Conservation (phyloP, 148 eudicot genomes). For the Chenopodium formosanum region DNA sequence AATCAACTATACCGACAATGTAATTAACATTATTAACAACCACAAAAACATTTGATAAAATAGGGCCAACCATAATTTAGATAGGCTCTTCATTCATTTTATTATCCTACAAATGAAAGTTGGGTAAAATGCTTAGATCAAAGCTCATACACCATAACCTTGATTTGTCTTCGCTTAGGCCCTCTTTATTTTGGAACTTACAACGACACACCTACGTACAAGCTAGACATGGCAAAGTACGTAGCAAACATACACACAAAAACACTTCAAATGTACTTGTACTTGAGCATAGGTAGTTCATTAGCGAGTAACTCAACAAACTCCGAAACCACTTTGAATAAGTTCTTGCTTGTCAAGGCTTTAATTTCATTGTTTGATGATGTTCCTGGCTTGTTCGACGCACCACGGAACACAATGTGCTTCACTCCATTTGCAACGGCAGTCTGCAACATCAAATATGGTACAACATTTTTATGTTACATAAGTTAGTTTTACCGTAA, state of each 20-base stretch:
- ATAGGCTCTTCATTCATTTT: too few relatives aligned
- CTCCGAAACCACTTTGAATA: conserved; percentile 2
- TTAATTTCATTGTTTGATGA: not conserved
- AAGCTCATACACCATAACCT: not conserved
- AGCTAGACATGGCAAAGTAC: not conserved
- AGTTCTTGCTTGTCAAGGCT: not conserved
- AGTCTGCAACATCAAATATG: not conserved
- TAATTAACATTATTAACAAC: too few relatives aligned
- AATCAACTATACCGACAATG: too few relatives aligned
- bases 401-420: conserved; percentile 13
- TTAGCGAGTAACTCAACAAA: not conserved
- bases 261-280: not conserved
- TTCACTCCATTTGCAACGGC: conserved; percentile 16
- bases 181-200: not conserved
- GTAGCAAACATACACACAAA: not conserved
- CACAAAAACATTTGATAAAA: too few relatives aligned
- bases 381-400: conserved; percentile 10
- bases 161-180: not conserved
- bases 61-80: too few relatives aligned
- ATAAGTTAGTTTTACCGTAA: too few relatives aligned
- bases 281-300: not conserved
- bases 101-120: not conserved
- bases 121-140: not conserved
- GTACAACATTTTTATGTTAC: not conserved
- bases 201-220: not conserved